Percentiles rank a stretch among this genome's conserved stretches.
These are phyloP conservation scores for Solanum chmielewskii DNA, from an alignment of 257 asterid species.

Conservation along the genomic window DNA sequence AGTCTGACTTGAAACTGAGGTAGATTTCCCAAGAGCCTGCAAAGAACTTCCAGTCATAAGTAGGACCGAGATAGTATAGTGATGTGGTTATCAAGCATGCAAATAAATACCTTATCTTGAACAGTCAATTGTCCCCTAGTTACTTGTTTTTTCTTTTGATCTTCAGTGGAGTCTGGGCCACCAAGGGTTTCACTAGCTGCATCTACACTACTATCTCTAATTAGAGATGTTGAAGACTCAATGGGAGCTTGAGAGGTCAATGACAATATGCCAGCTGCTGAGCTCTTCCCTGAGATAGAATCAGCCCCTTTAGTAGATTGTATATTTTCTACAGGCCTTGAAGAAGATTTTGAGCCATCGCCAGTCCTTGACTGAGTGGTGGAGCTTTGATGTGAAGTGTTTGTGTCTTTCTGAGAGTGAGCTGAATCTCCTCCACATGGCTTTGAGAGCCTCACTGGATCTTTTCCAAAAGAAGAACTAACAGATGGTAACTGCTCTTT, in stretches of 20 bases:
- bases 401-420: conserved; percentile 30
- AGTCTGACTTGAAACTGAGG: conserved; percentile 22
- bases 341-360: conserved; percentile 16
- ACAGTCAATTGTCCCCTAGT: background rate
- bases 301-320: conserved; percentile 9
- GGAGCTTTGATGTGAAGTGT: conserved; percentile 21
- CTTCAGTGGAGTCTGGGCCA: conserved; percentile 18
- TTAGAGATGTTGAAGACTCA: conserved; percentile 14
- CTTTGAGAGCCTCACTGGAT: conserved; percentile 24
- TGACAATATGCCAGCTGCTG: conserved; percentile 4
- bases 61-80: background rate
- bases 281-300: conserved; percentile 19
- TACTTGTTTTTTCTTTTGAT: conserved; percentile 18
- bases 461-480: conserved; percentile 39
- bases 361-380: conserved; percentile 32
- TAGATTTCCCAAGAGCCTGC: conserved; percentile 35
- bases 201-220: conserved; percentile 10
- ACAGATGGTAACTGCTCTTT: conserved; percentile 30
- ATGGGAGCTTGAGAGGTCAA: conserved; percentile 10
- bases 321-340: conserved; percentile 4
- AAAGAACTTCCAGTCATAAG: background rate
- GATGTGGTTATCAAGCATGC: conserved; percentile 5
- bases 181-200: conserved; percentile 8
- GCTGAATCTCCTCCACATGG: conserved; percentile 13
- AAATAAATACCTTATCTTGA: conserved; percentile 40